phyloP scores from a whole-genome alignment of 202 grass and related monocot genomes.

The Eragrostis tef region DNA sequence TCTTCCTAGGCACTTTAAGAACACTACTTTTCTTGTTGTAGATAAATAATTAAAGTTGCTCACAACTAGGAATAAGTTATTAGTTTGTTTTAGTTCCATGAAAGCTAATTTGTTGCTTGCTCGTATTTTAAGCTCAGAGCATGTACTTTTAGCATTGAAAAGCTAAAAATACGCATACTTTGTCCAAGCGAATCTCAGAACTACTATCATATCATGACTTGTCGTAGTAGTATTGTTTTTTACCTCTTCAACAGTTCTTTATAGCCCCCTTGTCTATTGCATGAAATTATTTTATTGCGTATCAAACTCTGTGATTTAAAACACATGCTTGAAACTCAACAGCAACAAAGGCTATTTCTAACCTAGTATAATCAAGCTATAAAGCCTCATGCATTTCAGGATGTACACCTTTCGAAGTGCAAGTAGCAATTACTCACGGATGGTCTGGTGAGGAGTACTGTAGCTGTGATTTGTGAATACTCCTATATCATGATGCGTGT shows the following conservation, averaged over 20 bases:
- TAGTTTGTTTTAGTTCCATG: conserved; percentile 18
- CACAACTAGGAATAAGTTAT: not conserved
- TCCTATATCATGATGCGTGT: conserved; percentile 44
- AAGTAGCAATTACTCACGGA: conserved; percentile 6
- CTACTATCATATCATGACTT: not conserved
- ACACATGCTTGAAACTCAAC: not conserved
- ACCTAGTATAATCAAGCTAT: no score
- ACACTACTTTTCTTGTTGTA: not conserved
- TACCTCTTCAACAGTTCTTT: rapidly evolving
- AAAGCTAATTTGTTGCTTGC: not conserved
- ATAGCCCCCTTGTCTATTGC: not conserved
- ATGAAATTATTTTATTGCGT: not conserved
- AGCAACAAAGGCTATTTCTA: not conserved
- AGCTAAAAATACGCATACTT: not conserved
- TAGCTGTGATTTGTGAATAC: conserved; percentile 30
- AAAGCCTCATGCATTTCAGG: not conserved
- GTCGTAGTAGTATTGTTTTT: not conserved
- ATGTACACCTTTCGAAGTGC: conserved; percentile 16
- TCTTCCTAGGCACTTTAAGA: not conserved
- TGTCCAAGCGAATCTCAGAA: not conserved
- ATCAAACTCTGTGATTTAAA: not conserved
- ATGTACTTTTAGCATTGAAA: not conserved
- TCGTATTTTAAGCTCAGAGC: rapidly evolving
- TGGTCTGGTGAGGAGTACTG: not conserved
- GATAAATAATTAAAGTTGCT: not conserved